Evolutionary conservation across 2,329 filamentous ascomycete genomes (phyloP), one percentile per base, ranked within the genome.

Genomic region (Colletotrichum euphorbiae): DNA sequence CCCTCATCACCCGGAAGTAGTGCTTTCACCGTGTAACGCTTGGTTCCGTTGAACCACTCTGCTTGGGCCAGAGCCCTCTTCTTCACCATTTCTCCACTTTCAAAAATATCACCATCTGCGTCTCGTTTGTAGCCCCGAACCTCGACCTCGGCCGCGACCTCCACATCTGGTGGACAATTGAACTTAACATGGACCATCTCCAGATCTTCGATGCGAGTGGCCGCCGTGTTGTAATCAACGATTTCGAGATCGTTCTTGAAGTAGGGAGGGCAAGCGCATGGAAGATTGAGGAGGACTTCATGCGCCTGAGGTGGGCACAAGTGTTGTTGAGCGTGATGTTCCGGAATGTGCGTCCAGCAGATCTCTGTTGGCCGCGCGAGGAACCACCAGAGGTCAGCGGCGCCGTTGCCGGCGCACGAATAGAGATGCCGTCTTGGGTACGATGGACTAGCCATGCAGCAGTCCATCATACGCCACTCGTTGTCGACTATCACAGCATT

Each of bases 401-500:
- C 83, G 48, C 90, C 87, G 67, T 85, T 88, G 67, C 87, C 87
- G 28, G 87, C 86, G 72, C 87, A 92, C 13, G 94, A 97, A 79
- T 97, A 98, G 36, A 89, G 83, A 15, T 83, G 84, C 54, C 97
- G 88, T 65, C 88, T 90, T 9, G 96, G 95, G 74, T 98, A 93
- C 0, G 95, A 97, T 12, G 95, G 94, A 71, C 91, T 94, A 4
- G 96, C 94, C 54, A 99, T 84, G 40, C 93, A 97, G 77, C 93
- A 96, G 78, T 99, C 96, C 82, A 99, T 93, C 72, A 98, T 92
- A 57, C 96, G 91, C 96, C 96, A 99, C 80, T 98, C 94, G 21
- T 92, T 91, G 77, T 99, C 96, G 8, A 98, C 90, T 40, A 98
- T 82, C 17, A 98, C 93, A 0, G 93, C 90, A 73, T 99, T 99